Evolutionary conservation across 2,329 filamentous ascomycete species (phyloP), one percentile per base, ranked within the genome.

Genomic region (Plectosphaerella plurivora): DNA sequence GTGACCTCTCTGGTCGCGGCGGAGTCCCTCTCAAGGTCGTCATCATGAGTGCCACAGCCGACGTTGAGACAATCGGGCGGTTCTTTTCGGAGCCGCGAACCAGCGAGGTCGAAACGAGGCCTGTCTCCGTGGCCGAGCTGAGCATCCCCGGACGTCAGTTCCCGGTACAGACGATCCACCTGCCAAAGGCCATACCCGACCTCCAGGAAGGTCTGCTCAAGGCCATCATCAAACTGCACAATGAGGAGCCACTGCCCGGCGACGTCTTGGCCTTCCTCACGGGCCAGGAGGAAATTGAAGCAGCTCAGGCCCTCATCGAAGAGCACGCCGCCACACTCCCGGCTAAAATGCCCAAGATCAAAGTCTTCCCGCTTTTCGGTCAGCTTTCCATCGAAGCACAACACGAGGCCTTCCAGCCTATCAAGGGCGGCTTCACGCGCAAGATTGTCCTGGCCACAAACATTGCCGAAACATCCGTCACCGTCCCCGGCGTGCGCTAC

Each of bases 381-480:
- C 91, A 95, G 36, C 79, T 99, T 6, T 89, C 93, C 1, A 91
- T 94, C 59, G 82, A 87, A 50, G 88, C 88, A 0, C 94, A 99
- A 61, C 89, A 96, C 59, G 82, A 84, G 20, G 91, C 95, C 10
- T 97, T 99, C 66, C 77, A 86, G 51, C 88, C 89, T 1, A 80
- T 88, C 20, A 83, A 83, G 51, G 81, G 84, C 3, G 77, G 78
- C n/a, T 81, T 78, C 52, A 95, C 90, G 0, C 82, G 94, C 44
- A 97, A 97, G 65, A 80, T 97, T 12, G 91, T 99, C 0, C 75
- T 99, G 1, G 87, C 92, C 0, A 99, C 94, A 14, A 99, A 99
- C 63, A 97, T 99, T 61, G 94, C 94, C n/a, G 94, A 99, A 68
- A 97, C 94, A 0, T 97, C 94, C 1, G 89, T 99, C 54, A 99